Base-by-base conservation (phyloP, 345 rosid species). In the Camelina sativa region DNA sequence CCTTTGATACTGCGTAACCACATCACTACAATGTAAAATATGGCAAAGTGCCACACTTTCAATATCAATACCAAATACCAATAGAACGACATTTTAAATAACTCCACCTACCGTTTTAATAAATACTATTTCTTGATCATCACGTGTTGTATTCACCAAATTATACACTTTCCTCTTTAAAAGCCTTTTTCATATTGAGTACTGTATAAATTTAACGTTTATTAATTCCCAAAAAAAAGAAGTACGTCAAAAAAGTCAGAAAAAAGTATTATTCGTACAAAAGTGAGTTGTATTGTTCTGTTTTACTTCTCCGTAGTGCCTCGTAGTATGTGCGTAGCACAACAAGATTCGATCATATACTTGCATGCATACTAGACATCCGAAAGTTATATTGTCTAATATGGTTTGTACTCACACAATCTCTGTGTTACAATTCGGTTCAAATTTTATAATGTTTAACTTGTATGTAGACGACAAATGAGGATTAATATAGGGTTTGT, bases 111-210 rank as follows among this genome's bases (percentile, higher is more conserved):
- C 16, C 23, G 34, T 9, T 44, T 56, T 20, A 58, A 25, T 28
- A 68, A 68, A 6, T 58, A 9, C 15, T 15, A 15, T 15, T 20
- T 10, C 9, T 23, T 69, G 41, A 43, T 69, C 44, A 11, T 30
- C 55, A 17, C 15, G 15, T 57, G 55, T 12, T 44, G 16, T n/a
- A 55, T 40, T 40, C 28, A 54, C 62, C 62, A 55, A 69, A 69
- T 17, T 16, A 23, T 23, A 28, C 30, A 28, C 30, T 28, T 28
- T 16, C 40, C 19, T 55, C 10, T 25, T 55, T 9, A 55, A 41
- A 41, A n/a, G 16, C 40, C 20, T 7, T 22, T 20, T 53, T 38
- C 37, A 15, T 67, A 41, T 22, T 10, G 37, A 37, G 37, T 28
- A 28, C 30, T 28, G 30, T 22, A 35, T 9, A n/a, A n/a, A 38